These are phyloP conservation scores for Boletus sp. DNA, from an alignment of 768 basidiomycete genomes.

Conservation along the genomic window DNA sequence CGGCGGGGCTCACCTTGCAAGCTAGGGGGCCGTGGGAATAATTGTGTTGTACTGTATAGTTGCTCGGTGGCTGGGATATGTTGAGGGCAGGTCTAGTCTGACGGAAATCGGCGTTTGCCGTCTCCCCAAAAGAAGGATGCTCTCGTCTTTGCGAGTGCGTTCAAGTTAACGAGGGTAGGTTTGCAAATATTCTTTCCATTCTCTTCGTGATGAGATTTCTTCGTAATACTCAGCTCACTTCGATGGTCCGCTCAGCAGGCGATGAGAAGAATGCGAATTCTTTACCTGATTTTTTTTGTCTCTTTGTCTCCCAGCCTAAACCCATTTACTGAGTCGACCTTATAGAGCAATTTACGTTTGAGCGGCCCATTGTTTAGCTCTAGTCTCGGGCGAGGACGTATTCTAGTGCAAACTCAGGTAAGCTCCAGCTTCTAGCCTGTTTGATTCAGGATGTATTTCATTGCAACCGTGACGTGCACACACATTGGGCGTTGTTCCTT, in stretches of 20 bases:
- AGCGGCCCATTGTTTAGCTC: too few species aligned
- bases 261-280: slow-evolving; percentile 53
- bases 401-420: slow-evolving; percentile 6
- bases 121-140: too few species aligned
- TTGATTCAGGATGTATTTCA: slow-evolving; percentile 43
- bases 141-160: not conserved
- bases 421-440: slow-evolving; percentile 4
- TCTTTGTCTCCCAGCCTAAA: not conserved
- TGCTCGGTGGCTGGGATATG: slow-evolving; percentile 23
- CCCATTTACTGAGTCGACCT: slow-evolving; percentile 1
- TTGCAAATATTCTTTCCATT: not conserved
- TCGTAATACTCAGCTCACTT: slow-evolving; percentile 65
- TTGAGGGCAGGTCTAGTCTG: slow-evolving; percentile 25
- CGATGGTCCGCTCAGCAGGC: slow-evolving; percentile 46
- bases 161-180: slow-evolving; percentile 11
- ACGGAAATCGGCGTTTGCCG: too few species aligned
- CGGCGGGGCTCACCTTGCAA: not conserved
- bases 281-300: slow-evolving; percentile 34
- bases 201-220: slow-evolving; percentile 29
- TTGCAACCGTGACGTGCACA: slow-evolving; percentile 58
- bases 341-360: not conserved
- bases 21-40: slow-evolving; percentile 19
- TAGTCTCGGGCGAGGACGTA: too few species aligned
- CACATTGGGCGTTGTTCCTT: slow-evolving; percentile 63
- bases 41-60: slow-evolving; percentile 31